A percentile compares a stretch with the other conserved stretches of the same genome.
Conservation (phyloP, 1,284 basidiomycete species). For the Inonotus hispidus region DNA sequence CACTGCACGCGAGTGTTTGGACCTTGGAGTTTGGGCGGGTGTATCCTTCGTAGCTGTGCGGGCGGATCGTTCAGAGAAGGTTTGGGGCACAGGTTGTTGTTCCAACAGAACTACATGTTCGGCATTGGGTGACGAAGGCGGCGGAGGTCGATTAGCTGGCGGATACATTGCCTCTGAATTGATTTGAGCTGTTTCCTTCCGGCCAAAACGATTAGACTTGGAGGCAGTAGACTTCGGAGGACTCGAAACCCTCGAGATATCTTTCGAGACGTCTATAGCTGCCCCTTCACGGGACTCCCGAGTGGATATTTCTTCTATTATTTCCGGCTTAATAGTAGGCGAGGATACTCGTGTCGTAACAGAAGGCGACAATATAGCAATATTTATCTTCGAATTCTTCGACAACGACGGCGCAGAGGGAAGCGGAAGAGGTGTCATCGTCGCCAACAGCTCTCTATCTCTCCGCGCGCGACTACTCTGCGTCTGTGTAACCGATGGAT, state of each 20-base stretch:
- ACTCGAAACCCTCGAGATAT: not conserved
- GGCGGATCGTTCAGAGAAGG: not conserved
- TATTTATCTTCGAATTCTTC: not conserved
- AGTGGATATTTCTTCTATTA: not conserved
- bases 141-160: not conserved
- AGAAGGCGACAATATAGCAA: constrained; percentile 7
- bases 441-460: not conserved
- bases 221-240: not conserved
- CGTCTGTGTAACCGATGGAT: not conserved
- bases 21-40: not conserved
- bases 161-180: not conserved
- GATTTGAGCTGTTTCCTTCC: not conserved
- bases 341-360: not conserved
- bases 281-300: not conserved
- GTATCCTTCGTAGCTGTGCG: not conserved
- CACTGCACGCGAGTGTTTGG: not conserved
- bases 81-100: not conserved
- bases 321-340: constrained; percentile 8
- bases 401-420: not conserved
- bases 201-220: not conserved
- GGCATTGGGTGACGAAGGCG: not conserved
- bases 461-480: constrained; percentile 2
- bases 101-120: not conserved
- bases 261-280: not conserved
- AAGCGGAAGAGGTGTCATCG: constrained; percentile 1